Evolutionary conservation across 2,329 filamentous ascomycete genomes (phyloP), one percentile per base, ranked within the genome.

Genomic region (Phoma sp.): DNA sequence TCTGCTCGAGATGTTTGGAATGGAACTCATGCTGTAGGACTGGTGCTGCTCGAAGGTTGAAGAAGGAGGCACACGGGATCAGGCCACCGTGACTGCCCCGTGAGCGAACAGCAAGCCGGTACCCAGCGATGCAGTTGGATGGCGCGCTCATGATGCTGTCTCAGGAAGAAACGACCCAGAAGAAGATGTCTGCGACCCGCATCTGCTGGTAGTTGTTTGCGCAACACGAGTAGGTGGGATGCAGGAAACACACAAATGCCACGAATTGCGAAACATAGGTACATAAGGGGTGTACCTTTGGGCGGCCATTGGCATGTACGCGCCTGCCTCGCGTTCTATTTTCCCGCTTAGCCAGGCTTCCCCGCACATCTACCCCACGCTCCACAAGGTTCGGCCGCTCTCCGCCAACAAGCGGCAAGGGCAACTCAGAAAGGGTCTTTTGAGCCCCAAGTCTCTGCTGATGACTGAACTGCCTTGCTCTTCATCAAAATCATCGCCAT

Each of bases 71-170:
- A 25, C 37, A 42, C 11, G 37, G 42, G 39, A 39, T 49, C 37
- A 61, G 56, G 38, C 56, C 61, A 33, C 52, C 32, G 36, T 51
- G 49, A 55, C 52, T 54, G 48, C 59, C 60, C 57, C 61, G 61
- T 59, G 59, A 53, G 51, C 65, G 60, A 59, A 61, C 48, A 60
- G 68, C 64, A 53, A 66, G 54, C 56, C 69, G 60, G 53, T 53
- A 68, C 57, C 66, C 68, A 20, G 56, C 60, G 43, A 69, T 59
- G 47, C 65, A 68, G 59, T 60, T 62, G 20, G 64, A 42, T 28
- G 62, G 52, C 43, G 65, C 53, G 53, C 61, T 72, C 71, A 74
- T 75, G 62, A 59, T 70, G 68, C 59, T 48, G 59, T 59, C 55
- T 63, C 54, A 53, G 54, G 61, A 46, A 51, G 47, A 42, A 55